Conservation (phyloP, 2,329 filamentous ascomycete species). For the Coniochaeta pulveracea region DNA sequence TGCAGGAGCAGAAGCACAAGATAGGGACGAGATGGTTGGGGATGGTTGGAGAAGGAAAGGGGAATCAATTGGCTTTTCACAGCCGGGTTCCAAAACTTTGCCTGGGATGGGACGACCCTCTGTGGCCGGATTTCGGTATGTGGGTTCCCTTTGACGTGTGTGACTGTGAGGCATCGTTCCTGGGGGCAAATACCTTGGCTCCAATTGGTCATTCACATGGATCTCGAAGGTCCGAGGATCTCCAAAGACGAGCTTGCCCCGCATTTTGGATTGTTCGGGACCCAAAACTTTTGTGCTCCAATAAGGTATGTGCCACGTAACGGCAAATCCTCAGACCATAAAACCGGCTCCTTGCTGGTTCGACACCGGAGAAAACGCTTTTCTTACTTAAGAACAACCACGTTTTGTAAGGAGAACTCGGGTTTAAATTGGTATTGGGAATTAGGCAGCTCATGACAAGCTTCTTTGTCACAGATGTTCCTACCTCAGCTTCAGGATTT, state of each 20-base stretch:
- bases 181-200: slow-evolving; percentile 4
- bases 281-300: neutral
- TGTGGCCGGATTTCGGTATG: slow-evolving; percentile 4
- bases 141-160: slow-evolving; percentile 1
- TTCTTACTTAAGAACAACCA: no score
- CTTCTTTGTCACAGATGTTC: no score
- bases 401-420: no score
- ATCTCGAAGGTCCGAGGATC: neutral
- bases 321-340: no score
- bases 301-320: no score
- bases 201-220: slow-evolving; percentile 1
- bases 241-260: neutral
- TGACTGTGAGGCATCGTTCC: slow-evolving; percentile 1
- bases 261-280: neutral
- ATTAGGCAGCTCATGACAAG: no score
- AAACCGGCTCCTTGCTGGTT: no score
- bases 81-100: neutral
- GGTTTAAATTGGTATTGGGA: no score
- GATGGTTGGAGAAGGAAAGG: neutral
- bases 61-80: neutral
- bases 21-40: neutral
- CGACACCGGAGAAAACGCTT: no score
- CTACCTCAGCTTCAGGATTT: no score
- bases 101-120: neutral
- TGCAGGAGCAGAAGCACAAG: neutral